Percentiles rank a stretch among this genome's conserved stretches.
Evolutionary conservation across 495 filamentous ascomycete species (phyloP).

Genomic region (Daldinia bambusicola): DNA sequence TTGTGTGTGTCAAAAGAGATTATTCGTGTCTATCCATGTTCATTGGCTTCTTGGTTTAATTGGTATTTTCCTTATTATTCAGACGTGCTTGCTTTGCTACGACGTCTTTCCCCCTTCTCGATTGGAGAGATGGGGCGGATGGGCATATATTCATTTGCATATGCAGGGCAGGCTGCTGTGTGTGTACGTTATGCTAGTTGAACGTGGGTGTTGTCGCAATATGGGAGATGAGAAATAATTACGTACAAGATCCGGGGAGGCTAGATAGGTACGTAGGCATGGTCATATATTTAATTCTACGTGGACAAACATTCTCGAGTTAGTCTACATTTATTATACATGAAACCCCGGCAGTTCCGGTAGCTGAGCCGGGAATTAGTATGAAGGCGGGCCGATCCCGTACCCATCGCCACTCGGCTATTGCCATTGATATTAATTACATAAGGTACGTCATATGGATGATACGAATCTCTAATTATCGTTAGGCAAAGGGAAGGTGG

Average conservation of each 20-base stretch:
- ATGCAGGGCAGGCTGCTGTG: neutral
- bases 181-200: neutral
- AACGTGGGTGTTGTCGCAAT: neutral
- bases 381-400: neutral
- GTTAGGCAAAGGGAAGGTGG: neutral
- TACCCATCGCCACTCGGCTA: neutral
- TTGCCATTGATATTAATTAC: neutral
- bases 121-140: neutral
- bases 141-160: neutral
- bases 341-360: neutral
- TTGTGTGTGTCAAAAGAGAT: constrained; percentile 22
- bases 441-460: neutral
- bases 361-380: neutral
- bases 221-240: neutral
- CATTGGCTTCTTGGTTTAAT: neutral
- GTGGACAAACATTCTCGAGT: neutral
- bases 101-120: neutral
- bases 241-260: neutral
- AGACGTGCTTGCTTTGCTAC: no score
- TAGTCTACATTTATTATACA: neutral
- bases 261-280: neutral
- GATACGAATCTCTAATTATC: neutral
- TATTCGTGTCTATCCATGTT: neutral
- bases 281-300: no score
- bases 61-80: neutral